Evolutionary conservation across 371 early-diverging fungal genomes (phyloP), one percentile per base, ranked within the genome.

Genomic region (Massospora cicadina): DNA sequence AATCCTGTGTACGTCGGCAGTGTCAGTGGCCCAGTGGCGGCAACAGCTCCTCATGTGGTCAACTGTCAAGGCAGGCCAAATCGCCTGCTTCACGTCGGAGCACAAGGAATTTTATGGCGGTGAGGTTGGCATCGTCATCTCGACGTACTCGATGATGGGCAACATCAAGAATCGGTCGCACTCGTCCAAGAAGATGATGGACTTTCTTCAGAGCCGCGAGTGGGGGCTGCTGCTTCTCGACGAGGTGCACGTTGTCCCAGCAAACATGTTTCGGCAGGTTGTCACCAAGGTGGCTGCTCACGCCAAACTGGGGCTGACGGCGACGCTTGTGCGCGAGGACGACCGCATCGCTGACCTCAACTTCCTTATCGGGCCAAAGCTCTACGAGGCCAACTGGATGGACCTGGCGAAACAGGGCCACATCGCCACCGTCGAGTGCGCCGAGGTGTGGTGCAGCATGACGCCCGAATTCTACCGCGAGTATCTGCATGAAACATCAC

Each of bases 321-420:
- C 99, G 0, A 99, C 99, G 0, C 79, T 99, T 25, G 98, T 99
- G 26, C 83, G 99, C 68, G 99, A 99, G 72, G 99, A 99, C 74
- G 98, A 99, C 71, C 98, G 98, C 76, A 99, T 99, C 74, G 90
- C 87, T 69, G 96, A 98, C 72, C 77, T 99, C 64, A 99, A 99
- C 77, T 99, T 95, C 71, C 78, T 99, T 70, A 99, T 99, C 71
- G 99, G 99, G 3, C 99, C 99, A 30, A 99, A 99, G 75, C 77
- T 99, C 30, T 99, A 95, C 75, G 99, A 99, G 76, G 99, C 99
- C 30, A 99, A 99, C 73, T 99, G 99, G 99, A 90, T 98, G 88
- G 98, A 98, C 72, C 75, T 99, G 61, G 93, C 98, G 54, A 85
- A 82, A 33, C 84, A 90, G 68, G 99, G 99, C 25, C 98, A 98